Conservation (phyloP, 495 filamentous ascomycete genomes). For the Penicillium angulare region DNA sequence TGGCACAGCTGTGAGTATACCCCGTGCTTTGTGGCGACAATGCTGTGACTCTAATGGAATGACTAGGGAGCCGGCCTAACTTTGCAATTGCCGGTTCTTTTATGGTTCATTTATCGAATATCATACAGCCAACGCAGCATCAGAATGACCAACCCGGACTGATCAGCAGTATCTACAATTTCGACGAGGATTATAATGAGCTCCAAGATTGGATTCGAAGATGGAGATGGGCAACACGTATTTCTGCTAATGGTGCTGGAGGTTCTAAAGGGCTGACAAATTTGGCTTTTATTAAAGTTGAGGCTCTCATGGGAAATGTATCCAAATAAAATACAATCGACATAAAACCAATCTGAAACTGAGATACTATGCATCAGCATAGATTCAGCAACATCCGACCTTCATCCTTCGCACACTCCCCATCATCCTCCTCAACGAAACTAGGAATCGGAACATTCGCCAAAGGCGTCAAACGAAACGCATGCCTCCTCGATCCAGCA, state of each 20-base stretch:
- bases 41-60: neutral
- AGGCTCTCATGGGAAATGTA: conserved; percentile 1
- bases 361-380: neutral
- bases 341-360: neutral
- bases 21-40: too few relatives aligned
- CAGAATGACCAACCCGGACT: too few relatives aligned
- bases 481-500: conserved; percentile 2
- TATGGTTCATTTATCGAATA: conserved; percentile 1
- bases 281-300: conserved; percentile 3
- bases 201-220: conserved; percentile 5
- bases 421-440: conserved; percentile 4
- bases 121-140: neutral
- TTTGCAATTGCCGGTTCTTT: conserved; percentile 6
- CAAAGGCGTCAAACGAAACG: conserved; percentile 2
- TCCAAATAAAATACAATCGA: neutral
- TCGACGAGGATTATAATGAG: conserved; percentile 1
- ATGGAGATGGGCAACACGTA: conserved; percentile 6
- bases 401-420: conserved; percentile 8
- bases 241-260: conserved; percentile 4
- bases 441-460: conserved; percentile 8
- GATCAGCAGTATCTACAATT: too few relatives aligned
- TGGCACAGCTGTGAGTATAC: conserved; percentile 8
- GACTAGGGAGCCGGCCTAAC: conserved; percentile 5
- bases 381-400: conserved; percentile 4
- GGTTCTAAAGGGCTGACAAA: conserved; percentile 2